Evolutionary conservation across 169 alveolate species (phyloP).

Genomic region (Plasmodium reichenowi): DNA sequence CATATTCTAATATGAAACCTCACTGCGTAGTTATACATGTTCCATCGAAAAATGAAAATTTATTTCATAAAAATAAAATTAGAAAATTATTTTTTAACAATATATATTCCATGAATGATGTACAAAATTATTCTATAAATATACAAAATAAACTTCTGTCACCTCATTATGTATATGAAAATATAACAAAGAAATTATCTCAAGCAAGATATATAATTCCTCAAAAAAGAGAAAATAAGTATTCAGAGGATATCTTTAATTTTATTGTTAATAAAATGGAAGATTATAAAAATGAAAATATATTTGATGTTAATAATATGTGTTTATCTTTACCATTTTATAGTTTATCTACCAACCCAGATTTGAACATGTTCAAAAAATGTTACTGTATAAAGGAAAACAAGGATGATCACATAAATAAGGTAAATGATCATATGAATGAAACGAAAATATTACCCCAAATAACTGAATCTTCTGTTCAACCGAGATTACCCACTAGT

Average conservation of each 20-base stretch:
- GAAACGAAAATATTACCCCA: not conserved
- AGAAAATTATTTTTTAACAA: conserved; percentile 45
- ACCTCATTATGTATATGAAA: conserved; percentile 33
- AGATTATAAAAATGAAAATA: conserved; percentile 3
- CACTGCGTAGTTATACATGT: conserved; percentile 67
- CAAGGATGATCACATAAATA: not conserved
- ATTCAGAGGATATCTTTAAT: conserved; percentile 2
- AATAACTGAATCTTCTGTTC: not conserved
- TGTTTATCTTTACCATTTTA: not conserved
- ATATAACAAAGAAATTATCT: conserved; percentile 26
- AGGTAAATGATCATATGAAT: not conserved
- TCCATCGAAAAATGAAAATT: conserved; percentile 7
- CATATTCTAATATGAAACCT: conserved; percentile 43
- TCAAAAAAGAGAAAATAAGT: not conserved
- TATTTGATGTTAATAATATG: not conserved
- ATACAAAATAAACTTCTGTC: conserved; percentile 50
- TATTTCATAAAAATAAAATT: conserved; percentile 14
- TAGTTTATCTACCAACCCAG: not conserved
- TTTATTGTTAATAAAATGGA: conserved; percentile 25
- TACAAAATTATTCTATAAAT: conserved; percentile 50
- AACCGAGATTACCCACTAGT: not conserved
- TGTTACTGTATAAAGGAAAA: not conserved
- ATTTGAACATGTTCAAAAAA: not conserved
- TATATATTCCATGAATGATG: conserved; percentile 26
- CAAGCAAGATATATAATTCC: conserved; percentile 23